Base-by-base conservation (phyloP, 176 grass and related monocot genomes). In the Stipa capillata region DNA sequence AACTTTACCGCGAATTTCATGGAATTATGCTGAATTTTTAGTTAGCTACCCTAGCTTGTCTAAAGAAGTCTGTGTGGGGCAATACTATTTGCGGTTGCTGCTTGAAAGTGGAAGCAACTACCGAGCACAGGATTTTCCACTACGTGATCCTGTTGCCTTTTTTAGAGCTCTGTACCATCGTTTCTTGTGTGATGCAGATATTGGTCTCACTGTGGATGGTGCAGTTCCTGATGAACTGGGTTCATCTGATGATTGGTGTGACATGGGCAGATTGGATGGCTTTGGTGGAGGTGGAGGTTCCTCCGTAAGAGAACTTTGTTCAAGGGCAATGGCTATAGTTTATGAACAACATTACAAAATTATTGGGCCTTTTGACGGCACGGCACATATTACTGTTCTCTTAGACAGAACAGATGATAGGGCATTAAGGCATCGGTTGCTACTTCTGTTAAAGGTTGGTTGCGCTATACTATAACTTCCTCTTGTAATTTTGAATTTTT, bases 171-270 rank as follows among this genome's bases (percentile, higher is more conserved):
- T 99, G 40, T 99, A 95, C 78, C 96, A 99, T 79, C 90, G 90
- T 20, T 99, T 99, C 87, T 90, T 99, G 63, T 99, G 96, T 81
- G 96, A 99, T 48, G 96, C 92, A 53, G 96, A 99, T 82, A 91
- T 89, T 69, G 96, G 96, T 79, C 86, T 99, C 81, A 99, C 90
- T 44, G 92, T 99, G 54, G 96, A 99, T 91, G 96, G 96, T 85
- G 87, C 92, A 37, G 87, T 99, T 86, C 96, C 96, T 87, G 96
- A 95, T 89, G 92, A 95, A 71, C 82, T 99, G 78, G 96, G 96
- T 55, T 92, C 84, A 76, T 95, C 90, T 73, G 96, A 99, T 91
- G 96, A 99, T 81, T 95, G 96, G 96, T 99, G 96, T 90, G 96
- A 99, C 88, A 85, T 95, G 88, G 96, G 96, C 59, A 95, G 96